Base-by-base conservation (phyloP, 2,329 filamentous ascomycete genomes). In the Cercospora citrullina region DNA sequence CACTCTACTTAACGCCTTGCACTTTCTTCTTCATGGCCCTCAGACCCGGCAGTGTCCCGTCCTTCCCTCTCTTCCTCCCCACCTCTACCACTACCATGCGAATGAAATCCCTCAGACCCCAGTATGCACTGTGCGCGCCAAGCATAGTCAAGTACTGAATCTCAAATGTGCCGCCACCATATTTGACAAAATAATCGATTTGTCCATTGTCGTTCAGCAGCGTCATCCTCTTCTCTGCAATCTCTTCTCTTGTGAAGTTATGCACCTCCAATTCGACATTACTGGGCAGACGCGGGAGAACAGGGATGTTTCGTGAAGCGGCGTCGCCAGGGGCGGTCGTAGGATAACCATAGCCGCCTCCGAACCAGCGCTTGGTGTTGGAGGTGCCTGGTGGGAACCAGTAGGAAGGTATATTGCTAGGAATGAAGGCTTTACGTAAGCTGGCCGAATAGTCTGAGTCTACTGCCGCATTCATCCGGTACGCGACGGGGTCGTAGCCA, bases 141-240 rank as follows among this genome's bases (percentile, higher is more conserved):
- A 99, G 82, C 95, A 99, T 99, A 73, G 96, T 97, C 39, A 98
- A 81, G 77, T 99, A 99, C 80, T 98, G 94, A 26, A 97, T 93
- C 79, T 97, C 95, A 39, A 99, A 83, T 4, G 94, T 90, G 0
- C 95, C 95, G 1, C 92, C 91, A 0, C 93, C 91, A 7, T 92
- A 93, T 60, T 89, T 89, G 60, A 99, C 82, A 74, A 90, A 96
- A 80, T 89, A 99, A 78, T 99, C 95, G 48, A 99, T 90, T 80
- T 99, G 95, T 0, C 94, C 94, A 72, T 98, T 98, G 75, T 99
- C 95, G 73, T 99, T 99, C 4, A 99, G 86, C 7, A 97, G 79
- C 69, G 89, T 90, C 71, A 94, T 93, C 73, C 94, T 90, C 77
- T 90, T 93, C 81, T 98, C 95, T 0, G 94, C 94, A 63, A 96